Evolutionary conservation across 805 yeast species (phyloP).

Genomic region (Cyberlindnera americana): DNA sequence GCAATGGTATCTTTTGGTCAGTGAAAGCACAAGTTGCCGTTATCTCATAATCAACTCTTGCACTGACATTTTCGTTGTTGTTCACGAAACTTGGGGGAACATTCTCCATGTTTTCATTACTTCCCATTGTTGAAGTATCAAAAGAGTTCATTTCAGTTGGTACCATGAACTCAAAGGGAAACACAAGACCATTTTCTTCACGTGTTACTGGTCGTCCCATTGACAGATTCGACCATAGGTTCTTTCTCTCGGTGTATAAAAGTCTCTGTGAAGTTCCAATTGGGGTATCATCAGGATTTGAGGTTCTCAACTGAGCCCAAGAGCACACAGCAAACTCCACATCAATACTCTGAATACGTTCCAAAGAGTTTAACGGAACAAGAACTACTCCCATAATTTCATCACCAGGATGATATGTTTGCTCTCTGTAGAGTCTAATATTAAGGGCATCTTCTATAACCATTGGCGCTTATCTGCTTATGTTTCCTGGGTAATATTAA

Average conservation of each 20-base stretch:
- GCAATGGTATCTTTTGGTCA: background rate
- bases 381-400: background rate
- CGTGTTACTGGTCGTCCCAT: background rate
- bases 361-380: background rate
- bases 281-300: background rate
- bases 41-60: slow-evolving; percentile 3
- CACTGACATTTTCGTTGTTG: background rate
- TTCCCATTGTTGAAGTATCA: background rate
- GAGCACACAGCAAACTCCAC: slow-evolving; percentile 1
- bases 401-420: slow-evolving; percentile 1
- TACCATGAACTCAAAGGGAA: slow-evolving; percentile 2
- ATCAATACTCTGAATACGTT: slow-evolving; percentile 1
- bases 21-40: slow-evolving; percentile 1
- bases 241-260: slow-evolving; percentile 1
- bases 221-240: background rate
- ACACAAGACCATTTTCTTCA: background rate
- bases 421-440: slow-evolving; percentile 2
- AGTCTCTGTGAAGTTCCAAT: slow-evolving; percentile 1
- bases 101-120: too few species aligned
- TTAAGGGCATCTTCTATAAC: background rate
- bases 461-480: too few species aligned
- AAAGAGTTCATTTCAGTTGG: background rate
- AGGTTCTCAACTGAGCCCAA: background rate
- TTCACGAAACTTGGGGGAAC: slow-evolving; percentile 1
- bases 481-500: too few species aligned